A percentile compares a stretch with the other conserved stretches of the same genome.
phyloP scores from a whole-genome alignment of 2,329 filamentous ascomycete genomes.

The Nemania sp. region DNA sequence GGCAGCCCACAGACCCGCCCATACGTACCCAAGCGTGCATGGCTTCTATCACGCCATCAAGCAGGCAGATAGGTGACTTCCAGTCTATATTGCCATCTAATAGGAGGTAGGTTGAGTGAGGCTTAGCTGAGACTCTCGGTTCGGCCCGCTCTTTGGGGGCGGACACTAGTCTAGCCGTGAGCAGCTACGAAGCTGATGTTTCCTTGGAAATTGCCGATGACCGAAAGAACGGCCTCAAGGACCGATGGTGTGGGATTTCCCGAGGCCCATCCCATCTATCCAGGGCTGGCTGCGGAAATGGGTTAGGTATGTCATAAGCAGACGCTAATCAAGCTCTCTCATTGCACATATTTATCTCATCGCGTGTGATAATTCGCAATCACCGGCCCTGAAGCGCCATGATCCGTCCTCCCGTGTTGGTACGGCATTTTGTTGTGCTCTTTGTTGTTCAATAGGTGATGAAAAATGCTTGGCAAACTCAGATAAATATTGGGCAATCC shows the following conservation, averaged over 20 bases:
- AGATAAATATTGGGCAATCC: background rate
- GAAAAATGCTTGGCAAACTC: conserved; percentile 24
- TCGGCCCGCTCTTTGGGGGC: background rate
- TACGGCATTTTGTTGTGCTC: conserved; percentile 49
- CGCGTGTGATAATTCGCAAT: no score
- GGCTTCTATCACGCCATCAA: conserved; percentile 50
- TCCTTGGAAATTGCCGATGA: conserved; percentile 49
- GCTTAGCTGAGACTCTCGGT: background rate
- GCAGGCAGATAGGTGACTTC: conserved; percentile 48
- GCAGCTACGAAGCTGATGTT: conserved; percentile 48
- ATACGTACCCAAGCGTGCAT: conserved; percentile 43
- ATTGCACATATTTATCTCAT: no score
- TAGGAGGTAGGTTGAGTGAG: no score
- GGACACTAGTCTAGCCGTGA: conserved; percentile 40
- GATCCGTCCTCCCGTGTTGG: no score
- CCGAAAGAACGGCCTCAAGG: conserved; percentile 49
- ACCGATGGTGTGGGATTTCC: no score
- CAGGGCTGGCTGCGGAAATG: no score
- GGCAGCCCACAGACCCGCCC: no score
- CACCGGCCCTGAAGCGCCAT: no score
- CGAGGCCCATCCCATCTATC: no score
- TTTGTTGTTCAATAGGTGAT: conserved; percentile 13
- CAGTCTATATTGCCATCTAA: conserved; percentile 24
- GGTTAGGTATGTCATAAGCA: no score
- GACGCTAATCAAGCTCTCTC: no score